Conservation (phyloP, 768 basidiomycete genomes). For the Psilocybe sp. region DNA sequence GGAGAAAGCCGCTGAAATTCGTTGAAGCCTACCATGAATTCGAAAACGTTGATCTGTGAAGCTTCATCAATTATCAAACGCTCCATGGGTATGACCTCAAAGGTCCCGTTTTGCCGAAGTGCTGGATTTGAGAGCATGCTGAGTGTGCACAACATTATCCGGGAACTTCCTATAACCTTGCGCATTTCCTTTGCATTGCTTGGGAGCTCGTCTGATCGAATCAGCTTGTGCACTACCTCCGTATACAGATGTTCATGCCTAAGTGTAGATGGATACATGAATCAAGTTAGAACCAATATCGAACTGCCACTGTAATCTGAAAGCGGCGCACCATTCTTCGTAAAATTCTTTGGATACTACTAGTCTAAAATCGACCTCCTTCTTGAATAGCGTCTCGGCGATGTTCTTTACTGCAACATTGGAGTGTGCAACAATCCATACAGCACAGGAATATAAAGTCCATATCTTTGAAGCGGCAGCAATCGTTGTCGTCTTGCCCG, state of each 20-base stretch:
- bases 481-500: constrained; percentile 54
- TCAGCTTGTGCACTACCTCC: constrained; percentile 26
- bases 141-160: constrained; percentile 44
- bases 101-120: constrained; percentile 30
- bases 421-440: constrained; percentile 46
- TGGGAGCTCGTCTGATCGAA: constrained; percentile 42
- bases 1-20: not conserved
- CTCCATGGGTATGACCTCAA: constrained; percentile 36
- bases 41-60: constrained; percentile 46
- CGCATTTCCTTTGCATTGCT: constrained; percentile 18
- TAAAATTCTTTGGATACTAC: constrained; percentile 48
- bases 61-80: constrained; percentile 58
- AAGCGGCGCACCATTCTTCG: constrained; percentile 46
- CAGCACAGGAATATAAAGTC: constrained; percentile 19
- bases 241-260: constrained; percentile 54
- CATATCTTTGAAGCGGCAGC: constrained; percentile 38
- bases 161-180: constrained; percentile 23
- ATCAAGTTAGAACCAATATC: not conserved
- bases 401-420: constrained; percentile 53
- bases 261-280: not conserved
- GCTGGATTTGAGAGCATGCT: constrained; percentile 48
- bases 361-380: constrained; percentile 35
- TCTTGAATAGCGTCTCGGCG: constrained; percentile 37
- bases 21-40: constrained; percentile 38
- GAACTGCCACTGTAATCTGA: not conserved